Conservation (phyloP, 306 rosid species). For the Morella rubra region DNA sequence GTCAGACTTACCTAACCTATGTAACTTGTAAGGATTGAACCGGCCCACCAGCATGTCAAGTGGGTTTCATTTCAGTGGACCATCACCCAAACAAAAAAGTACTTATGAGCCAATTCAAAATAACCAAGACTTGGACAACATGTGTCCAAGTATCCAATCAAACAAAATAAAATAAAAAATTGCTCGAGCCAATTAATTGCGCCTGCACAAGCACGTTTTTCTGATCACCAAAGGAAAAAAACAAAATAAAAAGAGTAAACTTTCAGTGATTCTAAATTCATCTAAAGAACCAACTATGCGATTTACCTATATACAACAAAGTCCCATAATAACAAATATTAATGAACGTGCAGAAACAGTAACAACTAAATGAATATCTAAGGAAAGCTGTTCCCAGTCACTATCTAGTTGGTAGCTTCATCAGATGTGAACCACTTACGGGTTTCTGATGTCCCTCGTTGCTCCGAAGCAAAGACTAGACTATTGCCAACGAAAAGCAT, state of each 20-base stretch:
- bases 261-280: not conserved
- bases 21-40: too few relatives aligned
- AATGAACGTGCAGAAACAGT: not conserved
- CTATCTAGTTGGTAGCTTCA: not conserved
- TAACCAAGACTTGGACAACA: not conserved
- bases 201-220: not conserved
- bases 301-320: slow-evolving; percentile 3
- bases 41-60: too few relatives aligned
- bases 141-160: not conserved
- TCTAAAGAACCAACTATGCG: not conserved
- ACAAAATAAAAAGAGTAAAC: not conserved
- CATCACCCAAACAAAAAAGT: too few relatives aligned
- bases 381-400: not conserved
- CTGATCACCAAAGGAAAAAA: not conserved
- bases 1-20: too few relatives aligned
- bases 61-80: too few relatives aligned
- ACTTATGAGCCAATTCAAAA: too few relatives aligned
- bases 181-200: not conserved
- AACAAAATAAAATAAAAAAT: not conserved
- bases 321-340: not conserved
- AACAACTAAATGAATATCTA: not conserved
- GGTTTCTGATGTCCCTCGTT: not conserved
- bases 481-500: not conserved
- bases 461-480: not conserved
- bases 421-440: not conserved